These are phyloP conservation scores for Postia placenta DNA, from an alignment of 768 basidiomycete genomes.

Conservation along the genomic window DNA sequence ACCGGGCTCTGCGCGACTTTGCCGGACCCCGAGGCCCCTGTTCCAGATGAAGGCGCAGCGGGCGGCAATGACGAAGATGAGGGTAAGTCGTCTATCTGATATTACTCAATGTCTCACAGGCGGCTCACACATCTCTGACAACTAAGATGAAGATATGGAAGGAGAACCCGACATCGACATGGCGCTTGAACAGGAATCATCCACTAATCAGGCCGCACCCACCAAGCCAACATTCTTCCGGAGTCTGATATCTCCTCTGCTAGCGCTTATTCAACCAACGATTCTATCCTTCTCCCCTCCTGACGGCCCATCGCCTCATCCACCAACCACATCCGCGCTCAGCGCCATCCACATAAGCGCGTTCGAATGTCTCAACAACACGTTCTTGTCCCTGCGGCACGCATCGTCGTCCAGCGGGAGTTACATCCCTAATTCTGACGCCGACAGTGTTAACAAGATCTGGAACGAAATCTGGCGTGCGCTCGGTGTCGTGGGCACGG, in stretches of 20 bases:
- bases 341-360: constrained; percentile 80
- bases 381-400: constrained; percentile 66
- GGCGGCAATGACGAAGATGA: constrained; percentile 28
- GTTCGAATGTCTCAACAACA: constrained; percentile 86
- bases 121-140: constrained; percentile 5
- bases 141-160: constrained; percentile 31
- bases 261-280: constrained; percentile 69
- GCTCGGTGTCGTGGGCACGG: constrained; percentile 51
- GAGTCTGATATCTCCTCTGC: constrained; percentile 59
- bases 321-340: constrained; percentile 83
- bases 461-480: constrained; percentile 68
- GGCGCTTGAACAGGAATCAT: constrained; percentile 18
- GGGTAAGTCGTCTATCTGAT: constrained; percentile 21
- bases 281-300: constrained; percentile 77
- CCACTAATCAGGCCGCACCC: constrained; percentile 8
- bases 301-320: constrained; percentile 64
- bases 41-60: constrained; percentile 28
- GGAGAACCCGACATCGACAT: constrained; percentile 24
- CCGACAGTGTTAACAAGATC: constrained; percentile 40
- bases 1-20: constrained; percentile 85
- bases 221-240: constrained; percentile 39
- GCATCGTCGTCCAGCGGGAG: constrained; percentile 33
- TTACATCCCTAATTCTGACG: constrained; percentile 6
- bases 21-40: constrained; percentile 56
- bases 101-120: not conserved